Conservation (phyloP, 164 flowering plant genomes). For the Vitis amurensis region DNA sequence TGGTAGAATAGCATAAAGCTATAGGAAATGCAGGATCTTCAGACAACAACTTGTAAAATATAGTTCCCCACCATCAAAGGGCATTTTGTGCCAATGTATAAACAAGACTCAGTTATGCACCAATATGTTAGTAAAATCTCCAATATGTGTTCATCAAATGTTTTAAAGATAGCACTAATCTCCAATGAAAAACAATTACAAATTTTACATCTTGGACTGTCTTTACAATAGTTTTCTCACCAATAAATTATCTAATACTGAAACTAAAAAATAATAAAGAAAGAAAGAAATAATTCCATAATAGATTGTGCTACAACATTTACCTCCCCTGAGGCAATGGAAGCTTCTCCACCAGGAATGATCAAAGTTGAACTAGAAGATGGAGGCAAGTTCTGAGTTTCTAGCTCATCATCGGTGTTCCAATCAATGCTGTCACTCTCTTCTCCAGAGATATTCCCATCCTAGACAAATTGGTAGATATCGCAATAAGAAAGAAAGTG, state of each 20-base stretch:
- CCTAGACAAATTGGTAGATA: slow-evolving; percentile 22
- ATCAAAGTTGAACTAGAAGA: slow-evolving; percentile 20
- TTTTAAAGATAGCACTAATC: not conserved
- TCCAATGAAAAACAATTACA: not conserved
- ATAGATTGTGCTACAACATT: not conserved
- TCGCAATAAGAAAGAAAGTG: not conserved
- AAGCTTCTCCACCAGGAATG: slow-evolving; percentile 13
- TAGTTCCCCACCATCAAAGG: not conserved
- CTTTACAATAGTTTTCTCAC: not conserved
- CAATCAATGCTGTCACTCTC: slow-evolving; percentile 35
- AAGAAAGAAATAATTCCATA: no score
- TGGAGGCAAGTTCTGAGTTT: slow-evolving; percentile 19
- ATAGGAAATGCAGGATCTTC: not conserved
- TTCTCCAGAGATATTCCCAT: slow-evolving; percentile 21
- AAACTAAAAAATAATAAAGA: not conserved
- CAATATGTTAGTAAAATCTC: not conserved
- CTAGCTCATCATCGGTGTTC: slow-evolving; percentile 51
- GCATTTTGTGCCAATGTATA: not conserved
- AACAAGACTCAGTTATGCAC: not conserved
- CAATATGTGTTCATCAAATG: not conserved
- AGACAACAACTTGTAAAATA: not conserved
- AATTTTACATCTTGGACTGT: not conserved
- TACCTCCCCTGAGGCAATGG: slow-evolving; percentile 39
- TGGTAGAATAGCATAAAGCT: not conserved
- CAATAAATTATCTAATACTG: not conserved